These are phyloP conservation scores for Aspergillus fumigatus DNA, from an alignment of 2,329 filamentous ascomycete species.

Conservation along the genomic window DNA sequence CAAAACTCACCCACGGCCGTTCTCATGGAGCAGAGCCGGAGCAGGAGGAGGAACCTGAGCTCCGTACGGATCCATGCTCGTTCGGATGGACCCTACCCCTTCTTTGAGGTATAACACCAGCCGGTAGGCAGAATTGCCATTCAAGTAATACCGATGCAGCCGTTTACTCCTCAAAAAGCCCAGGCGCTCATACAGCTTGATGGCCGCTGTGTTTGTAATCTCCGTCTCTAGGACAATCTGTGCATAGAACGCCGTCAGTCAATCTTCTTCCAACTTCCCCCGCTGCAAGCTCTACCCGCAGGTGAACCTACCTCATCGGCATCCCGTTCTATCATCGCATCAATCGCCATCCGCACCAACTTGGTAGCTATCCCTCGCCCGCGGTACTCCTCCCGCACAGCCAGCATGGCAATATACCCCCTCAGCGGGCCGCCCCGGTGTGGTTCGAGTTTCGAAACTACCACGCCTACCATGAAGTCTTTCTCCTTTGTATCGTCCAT, in stretches of 20 bases:
- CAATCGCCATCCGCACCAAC: conserved; percentile 84
- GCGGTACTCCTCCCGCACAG: conserved; percentile 74
- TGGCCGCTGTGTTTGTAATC: conserved; percentile 82
- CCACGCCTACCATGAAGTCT: conserved; percentile 69
- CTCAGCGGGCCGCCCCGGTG: conserved; percentile 82
- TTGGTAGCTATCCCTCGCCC: conserved; percentile 83
- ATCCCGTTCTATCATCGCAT: conserved; percentile 76
- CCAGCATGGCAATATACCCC: conserved; percentile 98
- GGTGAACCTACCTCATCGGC: conserved; percentile 67
- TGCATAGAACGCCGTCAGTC: not conserved
- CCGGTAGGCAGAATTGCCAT: conserved; percentile 90
- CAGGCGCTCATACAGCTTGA: conserved; percentile 87
- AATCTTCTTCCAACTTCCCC: not conserved
- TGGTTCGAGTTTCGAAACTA: conserved; percentile 89
- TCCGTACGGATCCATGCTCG: conserved; percentile 32
- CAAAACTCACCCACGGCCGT: conserved; percentile 12
- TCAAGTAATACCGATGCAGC: conserved; percentile 90
- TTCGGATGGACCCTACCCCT: conserved; percentile 45
- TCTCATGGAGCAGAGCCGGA: conserved; percentile 20
- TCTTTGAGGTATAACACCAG: conserved; percentile 75
- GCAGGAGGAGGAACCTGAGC: conserved; percentile 12
- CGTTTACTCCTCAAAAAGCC: conserved; percentile 92
- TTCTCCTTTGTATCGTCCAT: conserved; percentile 43
- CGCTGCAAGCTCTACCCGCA: not conserved
- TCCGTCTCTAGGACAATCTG: conserved; percentile 90